Conservation (phyloP, 257 asterid genomes). For the Jaltomata sinuosa region DNA sequence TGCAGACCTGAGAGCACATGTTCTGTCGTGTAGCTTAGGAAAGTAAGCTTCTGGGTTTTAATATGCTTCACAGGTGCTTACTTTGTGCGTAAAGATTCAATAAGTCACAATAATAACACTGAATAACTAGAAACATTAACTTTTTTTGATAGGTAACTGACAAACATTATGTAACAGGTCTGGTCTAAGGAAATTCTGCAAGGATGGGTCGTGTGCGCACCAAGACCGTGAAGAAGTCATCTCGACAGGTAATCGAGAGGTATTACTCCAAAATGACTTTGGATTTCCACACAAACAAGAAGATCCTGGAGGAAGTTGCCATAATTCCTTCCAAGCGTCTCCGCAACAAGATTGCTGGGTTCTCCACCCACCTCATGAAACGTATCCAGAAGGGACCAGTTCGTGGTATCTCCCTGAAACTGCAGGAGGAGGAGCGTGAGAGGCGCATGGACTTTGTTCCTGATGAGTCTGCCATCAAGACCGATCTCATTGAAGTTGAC, state of each 20-base stretch:
- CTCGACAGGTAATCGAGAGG: slow-evolving; percentile 42
- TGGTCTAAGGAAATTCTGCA: neutral
- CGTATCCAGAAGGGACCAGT: slow-evolving; percentile 36
- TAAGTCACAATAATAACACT: neutral
- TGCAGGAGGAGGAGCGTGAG: slow-evolving; percentile 42
- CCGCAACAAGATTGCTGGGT: slow-evolving; percentile 37
- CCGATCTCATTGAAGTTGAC: slow-evolving; percentile 38
- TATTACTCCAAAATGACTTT: slow-evolving; percentile 45
- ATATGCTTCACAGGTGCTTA: neutral
- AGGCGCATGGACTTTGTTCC: slow-evolving; percentile 48
- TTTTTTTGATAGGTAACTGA: neutral
- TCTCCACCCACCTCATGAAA: slow-evolving; percentile 37
- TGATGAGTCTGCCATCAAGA: slow-evolving; percentile 44
- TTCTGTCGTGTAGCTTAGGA: neutral
- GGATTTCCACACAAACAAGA: slow-evolving; percentile 46
- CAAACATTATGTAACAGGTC: neutral
- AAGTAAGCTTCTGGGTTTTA: neutral
- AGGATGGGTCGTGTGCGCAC: slow-evolving; percentile 50
- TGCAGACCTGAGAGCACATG: neutral
- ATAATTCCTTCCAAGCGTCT: slow-evolving; percentile 37
- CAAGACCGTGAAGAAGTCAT: slow-evolving; percentile 44
- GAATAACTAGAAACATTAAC: neutral
- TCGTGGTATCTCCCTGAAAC: slow-evolving; percentile 30
- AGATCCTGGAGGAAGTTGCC: slow-evolving; percentile 33
- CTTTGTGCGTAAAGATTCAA: neutral